Percentiles rank a stretch among this genome's conserved stretches.
These are phyloP conservation scores for Heliamphora pulchella DNA, from an alignment of 179 eudicot species.

Conservation along the genomic window DNA sequence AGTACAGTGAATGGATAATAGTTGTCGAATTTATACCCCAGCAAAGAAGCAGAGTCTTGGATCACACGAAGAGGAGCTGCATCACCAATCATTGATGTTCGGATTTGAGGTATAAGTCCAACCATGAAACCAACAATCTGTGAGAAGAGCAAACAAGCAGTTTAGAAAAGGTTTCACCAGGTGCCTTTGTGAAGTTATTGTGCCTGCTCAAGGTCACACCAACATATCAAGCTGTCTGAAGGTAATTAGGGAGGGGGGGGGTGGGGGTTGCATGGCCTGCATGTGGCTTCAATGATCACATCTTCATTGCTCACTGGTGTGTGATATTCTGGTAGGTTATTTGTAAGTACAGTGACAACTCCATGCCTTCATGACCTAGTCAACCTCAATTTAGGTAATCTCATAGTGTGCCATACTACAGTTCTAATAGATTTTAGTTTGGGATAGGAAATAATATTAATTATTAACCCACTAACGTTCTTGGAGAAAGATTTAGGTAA, in stretches of 20 bases:
- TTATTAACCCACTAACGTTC: background rate
- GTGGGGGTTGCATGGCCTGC: background rate
- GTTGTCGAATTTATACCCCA: slow-evolving; percentile 40
- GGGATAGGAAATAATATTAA: too few species aligned
- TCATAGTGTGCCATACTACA: background rate
- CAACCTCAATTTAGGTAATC: too few species aligned
- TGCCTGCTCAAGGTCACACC: background rate
- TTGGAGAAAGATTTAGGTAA: background rate
- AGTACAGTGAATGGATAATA: background rate
- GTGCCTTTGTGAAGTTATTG: background rate
- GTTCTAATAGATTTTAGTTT: background rate
- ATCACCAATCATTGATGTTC: slow-evolving; percentile 43
- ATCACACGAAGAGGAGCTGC: slow-evolving; percentile 67
- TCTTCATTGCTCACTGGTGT: background rate
- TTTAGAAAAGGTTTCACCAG: slow-evolving; percentile 6
- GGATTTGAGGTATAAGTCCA: slow-evolving; percentile 45
- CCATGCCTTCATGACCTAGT: slow-evolving; percentile 1
- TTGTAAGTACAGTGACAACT: background rate
- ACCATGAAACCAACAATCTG: slow-evolving; percentile 59
- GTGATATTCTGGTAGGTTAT: background rate
- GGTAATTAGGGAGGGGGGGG: background rate
- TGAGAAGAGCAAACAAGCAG: background rate
- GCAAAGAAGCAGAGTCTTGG: slow-evolving; percentile 45
- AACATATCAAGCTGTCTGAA: background rate
- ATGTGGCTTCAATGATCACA: background rate